Evolutionary conservation across 2,329 filamentous ascomycete species (phyloP).

Genomic region (Sporothrix mexicana): DNA sequence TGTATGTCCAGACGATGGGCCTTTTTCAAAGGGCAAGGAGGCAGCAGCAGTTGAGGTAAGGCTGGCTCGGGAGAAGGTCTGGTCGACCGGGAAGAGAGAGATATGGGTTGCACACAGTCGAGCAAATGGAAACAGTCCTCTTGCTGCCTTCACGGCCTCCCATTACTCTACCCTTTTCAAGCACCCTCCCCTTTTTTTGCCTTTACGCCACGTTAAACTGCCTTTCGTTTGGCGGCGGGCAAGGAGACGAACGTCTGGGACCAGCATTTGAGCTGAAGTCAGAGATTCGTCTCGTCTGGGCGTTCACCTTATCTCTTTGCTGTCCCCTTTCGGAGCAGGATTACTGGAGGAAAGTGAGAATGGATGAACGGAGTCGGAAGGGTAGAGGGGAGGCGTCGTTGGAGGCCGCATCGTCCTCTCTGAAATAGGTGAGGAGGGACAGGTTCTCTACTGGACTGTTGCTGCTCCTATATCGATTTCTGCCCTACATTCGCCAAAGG

Average conservation of each 20-base stretch:
- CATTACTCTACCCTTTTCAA: not conserved
- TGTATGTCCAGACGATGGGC: conserved; percentile 17
- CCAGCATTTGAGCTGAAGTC: conserved; percentile 90
- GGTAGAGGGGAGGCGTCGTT: not conserved
- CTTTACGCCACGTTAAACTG: conserved; percentile 19
- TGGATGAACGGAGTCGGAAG: not conserved
- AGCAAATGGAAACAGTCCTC: not conserved
- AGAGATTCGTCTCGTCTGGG: conserved; percentile 90
- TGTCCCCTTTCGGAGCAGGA: not conserved
- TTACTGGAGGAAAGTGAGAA: not conserved
- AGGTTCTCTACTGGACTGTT: not conserved
- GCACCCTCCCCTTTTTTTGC: conserved; percentile 27
- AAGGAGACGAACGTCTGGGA: conserved; percentile 58
- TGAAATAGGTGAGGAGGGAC: conserved; percentile 16
- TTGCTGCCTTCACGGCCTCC: conserved; percentile 11
- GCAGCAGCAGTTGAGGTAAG: not conserved
- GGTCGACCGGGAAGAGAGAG: not conserved
- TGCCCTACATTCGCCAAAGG: conserved; percentile 41
- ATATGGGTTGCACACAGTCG: not conserved
- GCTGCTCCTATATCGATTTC: not conserved
- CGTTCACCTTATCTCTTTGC: conserved; percentile 36
- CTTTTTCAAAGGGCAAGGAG: conserved; percentile 1
- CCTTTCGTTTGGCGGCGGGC: not conserved
- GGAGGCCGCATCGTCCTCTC: conserved; percentile 21
- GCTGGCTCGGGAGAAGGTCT: conserved; percentile 19